These are phyloP conservation scores for Paramecium pentaurelia DNA, from an alignment of 73 alveolate genomes.

Conservation along the genomic window DNA sequence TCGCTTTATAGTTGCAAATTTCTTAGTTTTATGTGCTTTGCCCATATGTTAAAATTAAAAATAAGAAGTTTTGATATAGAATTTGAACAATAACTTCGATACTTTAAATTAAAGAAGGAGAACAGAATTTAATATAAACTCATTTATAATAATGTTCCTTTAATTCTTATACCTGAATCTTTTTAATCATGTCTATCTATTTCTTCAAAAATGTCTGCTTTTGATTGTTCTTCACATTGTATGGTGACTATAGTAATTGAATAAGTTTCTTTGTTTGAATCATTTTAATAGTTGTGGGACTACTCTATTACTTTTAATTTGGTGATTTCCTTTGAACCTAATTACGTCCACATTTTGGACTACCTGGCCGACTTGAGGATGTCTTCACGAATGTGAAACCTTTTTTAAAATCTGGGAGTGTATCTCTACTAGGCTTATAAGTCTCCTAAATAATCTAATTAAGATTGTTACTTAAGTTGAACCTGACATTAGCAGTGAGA, in stretches of 20 bases:
- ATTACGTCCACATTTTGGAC: neutral
- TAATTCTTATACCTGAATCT: neutral
- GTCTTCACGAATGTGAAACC: neutral
- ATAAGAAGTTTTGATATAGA: neutral
- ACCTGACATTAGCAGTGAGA: conserved; percentile 11
- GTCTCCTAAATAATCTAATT: neutral
- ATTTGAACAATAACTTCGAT: neutral
- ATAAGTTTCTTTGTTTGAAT: neutral
- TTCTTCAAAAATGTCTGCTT: neutral
- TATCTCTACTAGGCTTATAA: neutral
- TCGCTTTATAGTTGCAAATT: conserved; percentile 95
- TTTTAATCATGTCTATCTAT: neutral
- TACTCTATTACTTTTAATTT: neutral
- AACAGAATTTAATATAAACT: neutral
- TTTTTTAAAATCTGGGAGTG: neutral
- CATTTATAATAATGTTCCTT: neutral
- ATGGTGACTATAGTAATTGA: neutral
- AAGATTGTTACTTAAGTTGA: conserved; percentile 2
- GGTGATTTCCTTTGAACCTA: neutral
- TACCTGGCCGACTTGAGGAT: neutral
- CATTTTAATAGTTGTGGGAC: neutral
- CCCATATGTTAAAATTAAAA: conserved; percentile 74
- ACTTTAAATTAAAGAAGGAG: neutral
- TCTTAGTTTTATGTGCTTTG: conserved; percentile 88
- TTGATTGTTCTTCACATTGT: neutral